A percentile compares a stretch with the other conserved stretches of the same genome.
Evolutionary conservation across 768 basidiomycete genomes (phyloP).

Genomic region (Agrocybe praecox): DNA sequence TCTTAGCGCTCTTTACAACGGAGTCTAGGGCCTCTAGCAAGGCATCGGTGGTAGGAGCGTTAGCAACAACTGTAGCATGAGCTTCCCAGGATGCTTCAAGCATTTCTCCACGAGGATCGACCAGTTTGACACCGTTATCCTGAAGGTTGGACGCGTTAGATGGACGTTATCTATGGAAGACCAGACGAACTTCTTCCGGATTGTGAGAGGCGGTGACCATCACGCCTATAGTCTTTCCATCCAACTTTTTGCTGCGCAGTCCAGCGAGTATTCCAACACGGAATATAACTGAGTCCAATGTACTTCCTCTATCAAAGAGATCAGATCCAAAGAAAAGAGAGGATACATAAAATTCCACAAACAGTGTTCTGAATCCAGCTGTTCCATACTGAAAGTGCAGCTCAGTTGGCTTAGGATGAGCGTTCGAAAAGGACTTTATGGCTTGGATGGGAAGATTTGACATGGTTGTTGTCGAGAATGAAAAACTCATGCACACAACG

Average conservation of each 20-base stretch:
- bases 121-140: constrained; percentile 99
- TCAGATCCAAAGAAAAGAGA: neutral
- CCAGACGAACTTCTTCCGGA: constrained; percentile 79
- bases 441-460: constrained; percentile 38
- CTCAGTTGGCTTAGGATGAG: constrained; percentile 72
- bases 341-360: constrained; percentile 34
- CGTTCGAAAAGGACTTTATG: constrained; percentile 53
- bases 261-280: constrained; percentile 90
- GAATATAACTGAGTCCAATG: constrained; percentile 91
- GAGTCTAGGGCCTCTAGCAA: constrained; percentile 66
- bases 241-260: constrained; percentile 88
- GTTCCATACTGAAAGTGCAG: constrained; percentile 88
- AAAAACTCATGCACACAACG: neutral
- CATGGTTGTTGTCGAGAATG: constrained; percentile 14
- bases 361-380: constrained; percentile 93
- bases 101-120: constrained; percentile 98
- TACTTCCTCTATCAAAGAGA: constrained; percentile 50
- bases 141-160: constrained; percentile 31
- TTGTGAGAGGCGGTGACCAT: constrained; percentile 99
- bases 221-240: constrained; percentile 90
- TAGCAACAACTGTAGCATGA: constrained; percentile 86
- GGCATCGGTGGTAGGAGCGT: constrained; percentile 74
- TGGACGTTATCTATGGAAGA: constrained; percentile 1
- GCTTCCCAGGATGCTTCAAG: constrained; percentile 90
- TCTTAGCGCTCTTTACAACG: constrained; percentile 65